Evolutionary conservation across 805 yeast genomes (phyloP).

Genomic region (Citeromyces matritensis): DNA sequence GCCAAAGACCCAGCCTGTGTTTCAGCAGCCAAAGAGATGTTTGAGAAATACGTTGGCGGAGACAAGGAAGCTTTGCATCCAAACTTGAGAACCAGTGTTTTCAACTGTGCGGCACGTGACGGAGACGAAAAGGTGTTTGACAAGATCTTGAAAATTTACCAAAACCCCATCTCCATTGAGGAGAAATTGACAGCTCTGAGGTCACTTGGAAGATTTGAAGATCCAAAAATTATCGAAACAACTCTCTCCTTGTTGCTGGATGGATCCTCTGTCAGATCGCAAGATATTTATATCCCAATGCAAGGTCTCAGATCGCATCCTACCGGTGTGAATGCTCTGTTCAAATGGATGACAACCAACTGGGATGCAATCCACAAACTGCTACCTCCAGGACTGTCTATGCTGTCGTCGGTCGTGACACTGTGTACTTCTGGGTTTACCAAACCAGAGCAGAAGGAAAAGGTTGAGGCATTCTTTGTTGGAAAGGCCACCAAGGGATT

Average conservation of each 20-base stretch:
- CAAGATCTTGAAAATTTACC: constrained; percentile 42
- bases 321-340: constrained; percentile 53
- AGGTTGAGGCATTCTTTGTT: constrained; percentile 35
- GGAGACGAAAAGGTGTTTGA: constrained; percentile 56
- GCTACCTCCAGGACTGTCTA: constrained; percentile 69
- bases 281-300: constrained; percentile 46
- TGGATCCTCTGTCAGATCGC: constrained; percentile 56
- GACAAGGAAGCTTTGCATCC: constrained; percentile 61
- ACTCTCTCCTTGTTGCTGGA: constrained; percentile 41
- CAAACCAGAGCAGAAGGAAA: constrained; percentile 21
- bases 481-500: constrained; percentile 44
- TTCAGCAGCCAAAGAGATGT: constrained; percentile 29
- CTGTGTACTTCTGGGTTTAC: constrained; percentile 25
- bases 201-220: constrained; percentile 49
- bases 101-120: constrained; percentile 44
- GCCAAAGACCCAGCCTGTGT: constrained; percentile 31
- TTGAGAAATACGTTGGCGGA: constrained; percentile 40
- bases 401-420: constrained; percentile 65
- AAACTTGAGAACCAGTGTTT: constrained; percentile 53
- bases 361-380: constrained; percentile 56
- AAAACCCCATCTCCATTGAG: constrained; percentile 43
- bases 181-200: constrained; percentile 60
- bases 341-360: constrained; percentile 55
- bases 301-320: constrained; percentile 50
- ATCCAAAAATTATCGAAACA: constrained; percentile 34